Conservation (phyloP, 495 filamentous ascomycete genomes). For the Evernia prunastri region DNA sequence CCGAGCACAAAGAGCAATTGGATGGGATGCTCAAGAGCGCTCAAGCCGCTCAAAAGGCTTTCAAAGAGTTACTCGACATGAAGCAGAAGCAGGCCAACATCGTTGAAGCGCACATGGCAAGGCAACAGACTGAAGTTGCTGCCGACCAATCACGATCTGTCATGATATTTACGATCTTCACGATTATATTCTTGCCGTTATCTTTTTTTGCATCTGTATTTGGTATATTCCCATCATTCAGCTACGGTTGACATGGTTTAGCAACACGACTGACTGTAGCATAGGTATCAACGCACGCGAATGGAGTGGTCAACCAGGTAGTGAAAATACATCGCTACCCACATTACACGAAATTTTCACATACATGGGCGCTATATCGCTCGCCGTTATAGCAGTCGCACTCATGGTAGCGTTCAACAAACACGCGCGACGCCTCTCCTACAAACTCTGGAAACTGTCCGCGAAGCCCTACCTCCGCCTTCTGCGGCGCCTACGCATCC, state of each 20-base stretch:
- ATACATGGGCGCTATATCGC: constrained; percentile 34
- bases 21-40: constrained; percentile 52
- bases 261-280: neutral
- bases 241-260: neutral
- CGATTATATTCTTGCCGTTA: constrained; percentile 59
- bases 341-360: constrained; percentile 32
- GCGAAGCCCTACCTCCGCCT: neutral
- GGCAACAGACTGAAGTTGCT: constrained; percentile 57
- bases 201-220: constrained; percentile 63
- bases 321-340: constrained; percentile 22
- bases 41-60: constrained; percentile 40
- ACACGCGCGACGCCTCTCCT: constrained; percentile 32
- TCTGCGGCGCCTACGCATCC: neutral
- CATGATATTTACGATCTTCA: constrained; percentile 66
- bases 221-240: constrained; percentile 28
- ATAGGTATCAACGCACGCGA: constrained; percentile 51
- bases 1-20: constrained; percentile 52
- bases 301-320: constrained; percentile 46
- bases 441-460: constrained; percentile 29
- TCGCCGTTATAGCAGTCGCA: constrained; percentile 40
- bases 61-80: constrained; percentile 61
- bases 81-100: constrained; percentile 64
- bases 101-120: constrained; percentile 58
- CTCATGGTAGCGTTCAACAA: constrained; percentile 41
- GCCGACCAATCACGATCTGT: constrained; percentile 56